A percentile compares a stretch with the other conserved stretches of the same genome.
Evolutionary conservation across 2,329 filamentous ascomycete genomes (phyloP).

Genomic region (Sporothrix mexicana): DNA sequence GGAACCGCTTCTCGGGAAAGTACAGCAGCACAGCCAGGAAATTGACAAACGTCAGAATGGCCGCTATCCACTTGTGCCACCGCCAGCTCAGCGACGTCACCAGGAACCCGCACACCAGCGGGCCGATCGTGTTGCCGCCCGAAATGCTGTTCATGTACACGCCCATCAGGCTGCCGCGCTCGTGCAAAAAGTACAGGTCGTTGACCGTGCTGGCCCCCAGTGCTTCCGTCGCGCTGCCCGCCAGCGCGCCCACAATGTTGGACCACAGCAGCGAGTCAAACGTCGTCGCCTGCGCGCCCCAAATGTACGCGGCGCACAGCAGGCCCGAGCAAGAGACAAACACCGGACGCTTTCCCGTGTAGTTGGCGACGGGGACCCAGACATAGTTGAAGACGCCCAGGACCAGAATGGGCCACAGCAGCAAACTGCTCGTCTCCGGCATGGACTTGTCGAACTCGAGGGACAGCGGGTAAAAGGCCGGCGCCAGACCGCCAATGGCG

Average conservation of each 20-base stretch:
- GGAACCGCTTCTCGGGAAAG: constrained; percentile 44
- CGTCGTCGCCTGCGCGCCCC: constrained; percentile 50
- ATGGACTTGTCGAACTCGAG: constrained; percentile 51
- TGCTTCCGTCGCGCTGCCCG: constrained; percentile 53
- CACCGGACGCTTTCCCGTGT: constrained; percentile 53
- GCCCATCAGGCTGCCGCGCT: constrained; percentile 44
- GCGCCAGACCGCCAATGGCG: constrained; percentile 52
- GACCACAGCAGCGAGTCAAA: constrained; percentile 53
- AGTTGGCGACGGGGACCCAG: constrained; percentile 56
- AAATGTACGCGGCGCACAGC: constrained; percentile 50
- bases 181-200: constrained; percentile 46
- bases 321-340: constrained; percentile 52
- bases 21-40: constrained; percentile 43
- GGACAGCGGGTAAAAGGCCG: constrained; percentile 52
- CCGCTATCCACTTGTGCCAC: constrained; percentile 45
- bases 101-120: constrained; percentile 44
- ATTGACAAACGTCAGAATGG: constrained; percentile 42
- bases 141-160: constrained; percentile 44
- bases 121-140: constrained; percentile 44
- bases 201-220: constrained; percentile 48
- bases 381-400: constrained; percentile 56
- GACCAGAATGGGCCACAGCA: constrained; percentile 52
- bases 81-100: constrained; percentile 43
- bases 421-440: constrained; percentile 51
- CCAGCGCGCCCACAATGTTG: constrained; percentile 53